Percentiles rank a stretch among this genome's conserved stretches.
Conservation (phyloP, 2,329 filamentous ascomycete species). For the Penicillium sp. region DNA sequence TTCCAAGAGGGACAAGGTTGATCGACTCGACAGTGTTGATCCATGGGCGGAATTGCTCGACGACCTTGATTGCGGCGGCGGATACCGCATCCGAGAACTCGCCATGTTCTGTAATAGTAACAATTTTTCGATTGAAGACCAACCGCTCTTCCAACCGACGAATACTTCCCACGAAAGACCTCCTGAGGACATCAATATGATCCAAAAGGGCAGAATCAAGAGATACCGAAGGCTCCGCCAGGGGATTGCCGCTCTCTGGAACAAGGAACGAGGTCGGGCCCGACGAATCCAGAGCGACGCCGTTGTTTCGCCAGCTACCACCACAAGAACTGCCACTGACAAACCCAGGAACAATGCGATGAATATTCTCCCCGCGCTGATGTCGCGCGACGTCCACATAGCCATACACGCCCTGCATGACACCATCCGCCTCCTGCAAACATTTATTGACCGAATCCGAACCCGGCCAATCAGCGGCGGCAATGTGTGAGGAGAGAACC, state of each 20-base stretch:
- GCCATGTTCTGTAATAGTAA: conserved; percentile 72
- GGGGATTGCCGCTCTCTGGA: conserved; percentile 71
- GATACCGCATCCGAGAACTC: conserved; percentile 78
- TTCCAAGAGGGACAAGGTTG: conserved; percentile 72
- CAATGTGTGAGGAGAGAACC: conserved; percentile 95
- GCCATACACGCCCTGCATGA: conserved; percentile 86
- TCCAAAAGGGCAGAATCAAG: conserved; percentile 75
- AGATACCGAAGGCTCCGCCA: conserved; percentile 63
- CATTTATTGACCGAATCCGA: conserved; percentile 93
- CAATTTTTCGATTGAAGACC: conserved; percentile 68
- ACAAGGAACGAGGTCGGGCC: conserved; percentile 68
- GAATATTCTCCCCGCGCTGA: conserved; percentile 87
- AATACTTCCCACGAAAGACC: conserved; percentile 77
- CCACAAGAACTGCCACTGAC: conserved; percentile 76
- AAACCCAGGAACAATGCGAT: conserved; percentile 88
- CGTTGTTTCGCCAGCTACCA: conserved; percentile 77
- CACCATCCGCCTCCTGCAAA: conserved; percentile 92
- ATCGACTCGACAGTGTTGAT: conserved; percentile 86
- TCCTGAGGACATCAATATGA: conserved; percentile 76
- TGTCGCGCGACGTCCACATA: conserved; percentile 94
- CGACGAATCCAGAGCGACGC: conserved; percentile 57
- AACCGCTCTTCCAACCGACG: conserved; percentile 82
- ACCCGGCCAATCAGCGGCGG: conserved; percentile 90
- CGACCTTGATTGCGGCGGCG: conserved; percentile 66
- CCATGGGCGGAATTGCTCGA: conserved; percentile 88